These are phyloP conservation scores for Colletotrichum phormii DNA, from an alignment of 2,329 filamentous ascomycete species.

Conservation along the genomic window DNA sequence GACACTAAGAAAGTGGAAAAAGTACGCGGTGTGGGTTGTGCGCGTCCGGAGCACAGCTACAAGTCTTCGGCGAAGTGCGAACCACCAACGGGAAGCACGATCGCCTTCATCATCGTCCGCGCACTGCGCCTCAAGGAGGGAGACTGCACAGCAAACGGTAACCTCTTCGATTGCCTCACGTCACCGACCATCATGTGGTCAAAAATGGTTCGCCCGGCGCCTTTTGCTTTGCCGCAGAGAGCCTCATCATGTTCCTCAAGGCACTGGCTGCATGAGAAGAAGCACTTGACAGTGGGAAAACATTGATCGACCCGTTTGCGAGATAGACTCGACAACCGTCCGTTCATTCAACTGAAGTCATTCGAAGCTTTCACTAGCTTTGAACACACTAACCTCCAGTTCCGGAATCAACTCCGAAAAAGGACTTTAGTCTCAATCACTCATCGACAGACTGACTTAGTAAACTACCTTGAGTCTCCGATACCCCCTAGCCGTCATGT, in stretches of 20 bases:
- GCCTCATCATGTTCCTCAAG: slow-evolving; percentile 4
- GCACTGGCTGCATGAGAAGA: slow-evolving; percentile 11
- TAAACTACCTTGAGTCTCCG: not conserved
- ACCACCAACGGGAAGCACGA: slow-evolving; percentile 26
- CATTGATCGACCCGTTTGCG: not conserved
- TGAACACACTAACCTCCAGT: too few relatives aligned
- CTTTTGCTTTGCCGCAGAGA: not conserved
- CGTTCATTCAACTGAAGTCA: not conserved
- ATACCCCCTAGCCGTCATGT: slow-evolving; percentile 9
- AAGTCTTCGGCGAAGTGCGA: slow-evolving; percentile 7
- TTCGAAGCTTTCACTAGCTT: not conserved
- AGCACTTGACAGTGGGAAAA: not conserved
- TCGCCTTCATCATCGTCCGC: slow-evolving; percentile 18
- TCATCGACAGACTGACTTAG: not conserved
- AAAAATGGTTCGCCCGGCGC: slow-evolving; percentile 30
- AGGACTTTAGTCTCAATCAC: not conserved
- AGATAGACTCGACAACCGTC: not conserved
- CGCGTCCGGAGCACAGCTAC: slow-evolving; percentile 1
- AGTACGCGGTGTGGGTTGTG: not conserved
- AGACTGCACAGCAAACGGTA: slow-evolving; percentile 14
- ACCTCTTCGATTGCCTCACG: slow-evolving; percentile 26
- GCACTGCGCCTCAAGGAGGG: slow-evolving; percentile 28
- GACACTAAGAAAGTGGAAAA: slow-evolving; percentile 25
- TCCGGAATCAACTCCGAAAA: not conserved
- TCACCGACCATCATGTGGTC: slow-evolving; percentile 19